Percentiles rank a stretch among this genome's conserved stretches.
These are phyloP conservation scores for Dryas alaskensis DNA, from an alignment of 306 rosid genomes.

Conservation along the genomic window DNA sequence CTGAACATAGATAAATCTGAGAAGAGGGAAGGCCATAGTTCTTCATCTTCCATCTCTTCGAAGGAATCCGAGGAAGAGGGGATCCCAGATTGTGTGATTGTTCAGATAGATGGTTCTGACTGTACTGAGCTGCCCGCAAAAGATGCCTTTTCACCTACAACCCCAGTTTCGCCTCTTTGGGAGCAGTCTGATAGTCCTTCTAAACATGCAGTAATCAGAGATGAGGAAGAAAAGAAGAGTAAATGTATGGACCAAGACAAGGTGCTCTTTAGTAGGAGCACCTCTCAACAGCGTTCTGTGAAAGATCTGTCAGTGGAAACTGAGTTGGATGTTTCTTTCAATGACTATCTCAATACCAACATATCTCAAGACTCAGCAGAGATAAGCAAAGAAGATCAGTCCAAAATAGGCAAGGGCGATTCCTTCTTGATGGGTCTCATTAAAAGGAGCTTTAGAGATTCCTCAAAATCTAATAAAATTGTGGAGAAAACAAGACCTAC, in stretches of 20 bases:
- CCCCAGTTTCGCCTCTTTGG: slow-evolving; percentile 25
- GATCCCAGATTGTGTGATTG: slow-evolving; percentile 5
- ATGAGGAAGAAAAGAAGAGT: slow-evolving; percentile 22
- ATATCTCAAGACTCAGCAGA: slow-evolving; percentile 39
- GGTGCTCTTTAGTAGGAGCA: slow-evolving; percentile 2
- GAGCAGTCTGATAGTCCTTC: slow-evolving; percentile 28
- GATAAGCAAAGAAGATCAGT: slow-evolving; percentile 34
- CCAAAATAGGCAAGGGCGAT: slow-evolving; percentile 27
- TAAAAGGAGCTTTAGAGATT: slow-evolving; percentile 34
- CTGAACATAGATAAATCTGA: slow-evolving; percentile 22
- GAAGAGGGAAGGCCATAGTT: slow-evolving; percentile 20
- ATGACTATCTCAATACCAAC: slow-evolving; percentile 31
- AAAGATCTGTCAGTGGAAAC: slow-evolving; percentile 24
- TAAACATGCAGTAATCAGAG: slow-evolving; percentile 10
- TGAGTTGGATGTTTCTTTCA: slow-evolving; percentile 35
- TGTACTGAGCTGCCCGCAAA: slow-evolving; percentile 24
- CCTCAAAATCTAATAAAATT: slow-evolving; percentile 32
- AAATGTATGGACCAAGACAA: slow-evolving; percentile 21
- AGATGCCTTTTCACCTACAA: slow-evolving; percentile 19
- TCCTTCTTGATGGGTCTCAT: slow-evolving; percentile 32
- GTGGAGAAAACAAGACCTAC: slow-evolving; percentile 27
- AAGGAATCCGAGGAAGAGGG: slow-evolving; percentile 13
- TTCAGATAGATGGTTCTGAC: slow-evolving; percentile 14
- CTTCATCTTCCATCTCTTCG: slow-evolving; percentile 30
- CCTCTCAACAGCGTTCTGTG: slow-evolving; percentile 22